Conservation (phyloP, 2,329 filamentous ascomycete species). For the Plectosphaerella plurivora region DNA sequence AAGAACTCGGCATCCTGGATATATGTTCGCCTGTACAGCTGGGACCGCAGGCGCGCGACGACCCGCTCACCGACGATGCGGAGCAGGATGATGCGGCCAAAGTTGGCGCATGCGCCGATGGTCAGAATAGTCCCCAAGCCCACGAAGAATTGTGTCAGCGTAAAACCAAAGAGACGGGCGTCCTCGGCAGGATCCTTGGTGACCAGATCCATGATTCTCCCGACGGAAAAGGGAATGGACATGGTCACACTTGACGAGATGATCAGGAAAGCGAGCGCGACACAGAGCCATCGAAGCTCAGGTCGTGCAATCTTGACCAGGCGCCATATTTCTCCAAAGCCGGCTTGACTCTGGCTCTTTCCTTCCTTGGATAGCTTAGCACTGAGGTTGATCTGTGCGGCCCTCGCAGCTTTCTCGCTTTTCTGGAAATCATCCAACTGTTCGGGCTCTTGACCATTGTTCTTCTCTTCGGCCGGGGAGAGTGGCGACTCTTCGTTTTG, state of each 20-base stretch:
- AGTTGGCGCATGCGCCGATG: constrained; percentile 84
- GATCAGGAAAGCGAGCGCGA: constrained; percentile 81
- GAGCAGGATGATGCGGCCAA: constrained; percentile 86
- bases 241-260: constrained; percentile 91
- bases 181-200: constrained; percentile 67
- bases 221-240: constrained; percentile 94
- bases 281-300: constrained; percentile 70
- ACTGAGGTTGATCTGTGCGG: constrained; percentile 83
- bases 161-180: constrained; percentile 74
- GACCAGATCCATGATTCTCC: constrained; percentile 88
- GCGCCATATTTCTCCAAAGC: constrained; percentile 74
- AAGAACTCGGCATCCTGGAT: constrained; percentile 99
- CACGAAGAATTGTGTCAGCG: constrained; percentile 82
- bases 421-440: constrained; percentile 48
- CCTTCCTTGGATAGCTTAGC: constrained; percentile 85
- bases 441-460: constrained; percentile 33
- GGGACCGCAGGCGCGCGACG: constrained; percentile 81
- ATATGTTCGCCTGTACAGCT: constrained; percentile 87
- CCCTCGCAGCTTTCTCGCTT: constrained; percentile 81
- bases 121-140: constrained; percentile 73
- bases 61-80: constrained; percentile 94
- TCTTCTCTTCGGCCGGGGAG: background rate
- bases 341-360: constrained; percentile 52
- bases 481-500: background rate
- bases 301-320: constrained; percentile 85